Evolutionary conservation across 2,329 filamentous ascomycete species (phyloP).

Genomic region (Aspergillus versicolor): DNA sequence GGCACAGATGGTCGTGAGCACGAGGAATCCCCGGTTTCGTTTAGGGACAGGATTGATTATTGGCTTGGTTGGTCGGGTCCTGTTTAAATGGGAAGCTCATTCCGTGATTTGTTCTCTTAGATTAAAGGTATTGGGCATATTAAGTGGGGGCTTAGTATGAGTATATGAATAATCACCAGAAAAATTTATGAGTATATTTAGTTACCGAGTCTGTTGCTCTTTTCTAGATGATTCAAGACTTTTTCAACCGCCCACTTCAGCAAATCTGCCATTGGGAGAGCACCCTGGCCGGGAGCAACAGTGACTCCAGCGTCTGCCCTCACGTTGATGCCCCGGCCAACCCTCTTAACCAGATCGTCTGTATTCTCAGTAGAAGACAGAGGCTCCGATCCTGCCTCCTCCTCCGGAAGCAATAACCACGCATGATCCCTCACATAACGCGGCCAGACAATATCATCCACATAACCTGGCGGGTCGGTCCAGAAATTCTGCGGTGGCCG

Average conservation of each 20-base stretch:
- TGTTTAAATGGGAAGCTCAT: not conserved
- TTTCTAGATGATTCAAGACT: conserved; percentile 48
- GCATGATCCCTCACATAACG: conserved; percentile 81
- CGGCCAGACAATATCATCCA: conserved; percentile 93
- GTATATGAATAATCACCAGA: not conserved
- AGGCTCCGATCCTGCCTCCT: conserved; percentile 42
- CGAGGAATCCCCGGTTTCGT: not conserved
- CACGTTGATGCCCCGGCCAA: conserved; percentile 34
- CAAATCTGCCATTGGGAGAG: conserved; percentile 61
- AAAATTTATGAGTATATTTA: not conserved
- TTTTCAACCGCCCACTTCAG: conserved; percentile 68
- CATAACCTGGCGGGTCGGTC: conserved; percentile 90
- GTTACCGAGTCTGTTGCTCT: not conserved
- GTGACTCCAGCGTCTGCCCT: conserved; percentile 48
- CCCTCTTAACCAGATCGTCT: conserved; percentile 29
- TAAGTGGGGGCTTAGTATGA: not conserved
- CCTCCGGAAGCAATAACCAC: conserved; percentile 71
- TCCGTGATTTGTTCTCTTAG: not conserved
- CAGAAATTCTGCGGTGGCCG: conserved; percentile 73
- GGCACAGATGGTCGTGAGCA: not conserved
- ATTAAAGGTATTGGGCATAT: not conserved
- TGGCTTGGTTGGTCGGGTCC: conserved; percentile 35
- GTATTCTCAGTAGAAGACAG: conserved; percentile 6
- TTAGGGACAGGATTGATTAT: conserved; percentile 32
- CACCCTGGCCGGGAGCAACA: conserved; percentile 52